Conservation (phyloP, 75 land plant species). For the Pinus taeda region DNA sequence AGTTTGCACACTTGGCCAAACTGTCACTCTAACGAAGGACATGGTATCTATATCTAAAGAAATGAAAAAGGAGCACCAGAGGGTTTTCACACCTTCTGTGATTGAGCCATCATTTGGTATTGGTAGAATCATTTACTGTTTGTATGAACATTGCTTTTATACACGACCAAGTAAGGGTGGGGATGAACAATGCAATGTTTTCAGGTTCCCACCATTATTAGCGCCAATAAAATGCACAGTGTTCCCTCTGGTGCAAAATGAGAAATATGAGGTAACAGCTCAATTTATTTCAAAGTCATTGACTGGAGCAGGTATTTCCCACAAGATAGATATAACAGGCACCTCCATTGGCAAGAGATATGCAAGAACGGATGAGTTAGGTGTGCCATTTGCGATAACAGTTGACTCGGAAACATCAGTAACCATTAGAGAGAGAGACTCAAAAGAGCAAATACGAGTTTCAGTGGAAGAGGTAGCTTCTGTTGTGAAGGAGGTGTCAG, state of each 20-base stretch:
- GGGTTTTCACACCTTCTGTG: conserved; percentile 89
- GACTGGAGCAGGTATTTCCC: conserved; percentile 75
- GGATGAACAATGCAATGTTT: conserved; percentile 82
- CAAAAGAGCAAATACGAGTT: conserved; percentile 82
- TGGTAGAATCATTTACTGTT: conserved; percentile 92
- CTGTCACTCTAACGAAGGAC: conserved; percentile 65
- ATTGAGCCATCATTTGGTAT: conserved; percentile 99
- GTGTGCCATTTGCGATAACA: conserved; percentile 95
- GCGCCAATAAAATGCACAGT: conserved; percentile 98
- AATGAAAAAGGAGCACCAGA: conserved; percentile 67
- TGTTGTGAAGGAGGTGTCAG: conserved; percentile 65
- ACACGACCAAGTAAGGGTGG: conserved; percentile 69
- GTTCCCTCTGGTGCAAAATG: conserved; percentile 81
- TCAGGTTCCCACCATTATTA: conserved; percentile 87
- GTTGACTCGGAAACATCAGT: conserved; percentile 74
- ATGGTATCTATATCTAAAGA: conserved; percentile 87
- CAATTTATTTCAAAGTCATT: conserved; percentile 53
- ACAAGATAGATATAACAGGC: conserved; percentile 90
- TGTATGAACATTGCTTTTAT: conserved; percentile 92
- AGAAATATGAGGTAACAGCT: conserved; percentile 63
- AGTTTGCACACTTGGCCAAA: conserved; percentile 79
- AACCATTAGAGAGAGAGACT: conserved; percentile 91
- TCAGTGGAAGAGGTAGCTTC: conserved; percentile 62
- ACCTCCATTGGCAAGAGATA: conserved; percentile 62
- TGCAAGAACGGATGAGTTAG: conserved; percentile 98